These are phyloP conservation scores for Xylogone sp. DNA, from an alignment of 2,329 filamentous ascomycete species.

Conservation along the genomic window DNA sequence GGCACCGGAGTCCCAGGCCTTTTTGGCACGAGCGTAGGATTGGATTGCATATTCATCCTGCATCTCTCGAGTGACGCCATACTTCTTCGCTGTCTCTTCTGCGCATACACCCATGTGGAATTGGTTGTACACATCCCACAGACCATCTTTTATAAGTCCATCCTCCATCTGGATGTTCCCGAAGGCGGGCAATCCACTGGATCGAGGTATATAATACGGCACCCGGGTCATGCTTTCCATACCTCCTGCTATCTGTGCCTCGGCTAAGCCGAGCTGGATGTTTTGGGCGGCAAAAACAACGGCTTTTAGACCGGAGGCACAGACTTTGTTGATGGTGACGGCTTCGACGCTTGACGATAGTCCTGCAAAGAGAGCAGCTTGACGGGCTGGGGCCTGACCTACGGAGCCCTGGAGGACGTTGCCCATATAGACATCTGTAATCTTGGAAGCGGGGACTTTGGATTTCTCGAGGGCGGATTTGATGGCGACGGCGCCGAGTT, in stretches of 20 bases:
- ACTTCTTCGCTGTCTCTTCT: conserved; percentile 89
- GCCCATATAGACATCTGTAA: conserved; percentile 95
- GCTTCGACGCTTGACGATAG: conserved; percentile 79
- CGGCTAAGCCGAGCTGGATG: conserved; percentile 85
- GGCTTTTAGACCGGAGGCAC: conserved; percentile 90
- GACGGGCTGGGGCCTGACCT: conserved; percentile 87
- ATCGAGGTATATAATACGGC: conserved; percentile 82
- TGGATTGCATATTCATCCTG: conserved; percentile 90
- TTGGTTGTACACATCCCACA: conserved; percentile 95
- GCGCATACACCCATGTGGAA: conserved; percentile 98
- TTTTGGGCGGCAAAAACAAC: conserved; percentile 88
- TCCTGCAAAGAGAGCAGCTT: conserved; percentile 85
- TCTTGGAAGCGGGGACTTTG: conserved; percentile 72
- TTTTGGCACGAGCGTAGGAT: conserved; percentile 85
- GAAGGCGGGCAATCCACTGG: conserved; percentile 79
- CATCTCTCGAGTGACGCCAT: conserved; percentile 73
- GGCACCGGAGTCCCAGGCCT: conserved; percentile 76
- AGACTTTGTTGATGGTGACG: conserved; percentile 96
- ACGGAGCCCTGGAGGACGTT: conserved; percentile 83
- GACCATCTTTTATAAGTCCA: conserved; percentile 87
- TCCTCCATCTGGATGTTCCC: conserved; percentile 87
- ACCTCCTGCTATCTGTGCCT: conserved; percentile 87
- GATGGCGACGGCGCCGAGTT: conserved; percentile 86
- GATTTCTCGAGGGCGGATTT: conserved; percentile 87
- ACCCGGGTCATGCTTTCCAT: conserved; percentile 98